Evolutionary conservation across 2,329 filamentous ascomycete genomes (phyloP), one percentile per base, ranked within the genome.

Genomic region (Colletotrichum higginsianum): DNA sequence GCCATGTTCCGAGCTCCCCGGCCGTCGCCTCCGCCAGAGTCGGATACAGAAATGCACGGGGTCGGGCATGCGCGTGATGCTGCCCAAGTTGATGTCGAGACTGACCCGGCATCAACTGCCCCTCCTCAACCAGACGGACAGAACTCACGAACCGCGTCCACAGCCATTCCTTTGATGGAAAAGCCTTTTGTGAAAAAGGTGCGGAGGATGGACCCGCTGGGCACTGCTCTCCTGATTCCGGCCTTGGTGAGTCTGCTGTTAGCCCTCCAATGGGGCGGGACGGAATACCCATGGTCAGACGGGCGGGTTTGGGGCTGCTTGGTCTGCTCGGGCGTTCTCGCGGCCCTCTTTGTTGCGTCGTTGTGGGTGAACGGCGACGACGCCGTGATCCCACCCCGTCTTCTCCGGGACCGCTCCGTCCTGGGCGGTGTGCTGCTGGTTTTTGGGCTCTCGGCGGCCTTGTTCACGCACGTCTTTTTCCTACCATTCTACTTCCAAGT

Each of bases 191-290:
- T 26, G 26, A 26, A 26, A 26, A 26, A 26, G 26, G 26, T 26
- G 26, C 26, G 4, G 26, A 66, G 73, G 38, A 62, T 75, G 58
- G 89, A 91, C 70, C 88, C 88, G 0, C 42, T 83, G 8, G 87
- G 88, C 35, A 84, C 85, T 2, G 77, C 78, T 18, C 79, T 88
- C 67, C 83, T 89, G 74, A 82, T 88, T 30, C 86, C 87, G 0
- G 82, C 84, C 47, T 82, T 89, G 57, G 78, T 89, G 71, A 86
- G 84, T 73, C 80, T 90, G 15, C 79, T 90, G 13, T 81, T 91
- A 3, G 88, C 87, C 16, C 81, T 90, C 44, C 85, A 90, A 75
- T 90, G 86, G 85, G 89, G 87, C 13, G 88, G 88, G 11, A 80
- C 84, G 42, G 78, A 84, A 38, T 86, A 87, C 64, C 60, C 86